phyloP scores from a whole-genome alignment of 2,329 filamentous ascomycete species.

The Calonectria naviculata region DNA sequence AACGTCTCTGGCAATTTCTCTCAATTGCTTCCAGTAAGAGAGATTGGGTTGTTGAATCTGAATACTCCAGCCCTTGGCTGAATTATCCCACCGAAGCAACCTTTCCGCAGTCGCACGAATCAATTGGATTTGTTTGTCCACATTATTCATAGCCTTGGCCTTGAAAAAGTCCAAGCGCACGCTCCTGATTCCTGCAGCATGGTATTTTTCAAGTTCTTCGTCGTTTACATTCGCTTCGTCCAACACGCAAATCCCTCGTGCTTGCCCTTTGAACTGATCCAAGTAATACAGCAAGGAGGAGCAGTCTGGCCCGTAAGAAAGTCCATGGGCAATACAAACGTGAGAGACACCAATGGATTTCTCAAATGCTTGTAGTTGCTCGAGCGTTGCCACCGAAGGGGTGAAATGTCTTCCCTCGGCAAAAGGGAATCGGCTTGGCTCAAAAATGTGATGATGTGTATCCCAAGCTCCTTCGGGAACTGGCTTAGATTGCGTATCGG shows the following conservation, averaged over 20 bases:
- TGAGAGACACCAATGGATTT: constrained; percentile 18
- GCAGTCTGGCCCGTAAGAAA: constrained; percentile 16
- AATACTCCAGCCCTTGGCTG: constrained; percentile 16
- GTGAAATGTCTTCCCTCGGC: constrained; percentile 16
- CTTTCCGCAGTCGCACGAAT: constrained; percentile 9
- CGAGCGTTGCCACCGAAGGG: constrained; percentile 11
- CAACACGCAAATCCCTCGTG: constrained; percentile 18
- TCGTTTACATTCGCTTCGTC: constrained; percentile 18
- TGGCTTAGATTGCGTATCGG: constrained; percentile 29
- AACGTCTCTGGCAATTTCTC: neutral
- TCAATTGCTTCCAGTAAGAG: constrained; percentile 10
- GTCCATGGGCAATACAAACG: constrained; percentile 18
- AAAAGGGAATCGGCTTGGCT: constrained; percentile 11
- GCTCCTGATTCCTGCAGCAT: constrained; percentile 14
- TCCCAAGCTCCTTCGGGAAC: constrained; percentile 16
- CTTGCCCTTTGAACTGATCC: constrained; percentile 7
- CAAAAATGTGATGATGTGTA: constrained; percentile 20
- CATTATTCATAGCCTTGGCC: constrained; percentile 14
- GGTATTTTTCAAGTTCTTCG: constrained; percentile 7
- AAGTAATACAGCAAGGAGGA: constrained; percentile 17
- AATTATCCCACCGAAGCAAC: constrained; percentile 1
- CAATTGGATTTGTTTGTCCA: constrained; percentile 10
- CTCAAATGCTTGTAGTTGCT: constrained; percentile 12
- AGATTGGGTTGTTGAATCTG: constrained; percentile 17
- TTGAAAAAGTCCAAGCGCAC: constrained; percentile 20